phyloP scores from a whole-genome alignment of 1,284 basidiomycete genomes.

The Pseudozyma tsukubaensis region DNA sequence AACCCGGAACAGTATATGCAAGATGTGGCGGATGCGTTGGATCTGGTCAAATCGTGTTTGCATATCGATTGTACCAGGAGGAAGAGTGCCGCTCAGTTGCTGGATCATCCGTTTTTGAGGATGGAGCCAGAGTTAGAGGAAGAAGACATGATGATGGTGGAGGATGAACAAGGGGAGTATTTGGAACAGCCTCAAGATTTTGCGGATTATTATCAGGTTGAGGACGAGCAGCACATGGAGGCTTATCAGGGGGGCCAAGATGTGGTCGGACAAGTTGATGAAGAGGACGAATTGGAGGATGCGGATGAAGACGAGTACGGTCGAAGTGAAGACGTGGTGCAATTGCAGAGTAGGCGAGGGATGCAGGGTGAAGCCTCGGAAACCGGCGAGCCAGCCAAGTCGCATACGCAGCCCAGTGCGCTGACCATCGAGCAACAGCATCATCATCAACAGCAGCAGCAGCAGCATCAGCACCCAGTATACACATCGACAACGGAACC shows the following conservation, averaged over 20 bases:
- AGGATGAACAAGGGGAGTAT: conserved; percentile 10
- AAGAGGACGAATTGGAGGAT: conserved; percentile 29
- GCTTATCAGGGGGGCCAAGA: conserved; percentile 1
- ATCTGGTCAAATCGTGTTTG: conserved; percentile 59
- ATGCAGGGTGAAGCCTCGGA: conserved; percentile 22
- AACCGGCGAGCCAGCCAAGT: conserved; percentile 2
- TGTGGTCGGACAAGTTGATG: conserved; percentile 2
- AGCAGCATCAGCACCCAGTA: conserved; percentile 1
- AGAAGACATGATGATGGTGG: conserved; percentile 21
- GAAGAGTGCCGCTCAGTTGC: conserved; percentile 56
- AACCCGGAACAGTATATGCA: conserved; percentile 51
- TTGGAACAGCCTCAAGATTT: conserved; percentile 25
- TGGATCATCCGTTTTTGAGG: conserved; percentile 61
- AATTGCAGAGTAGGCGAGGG: conserved; percentile 27
- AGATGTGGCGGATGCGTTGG: conserved; percentile 61
- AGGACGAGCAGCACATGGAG: conserved; percentile 6
- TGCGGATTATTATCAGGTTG: conserved; percentile 31
- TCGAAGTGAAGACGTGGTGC: conserved; percentile 25
- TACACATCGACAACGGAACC: background rate
- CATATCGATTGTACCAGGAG: conserved; percentile 64
- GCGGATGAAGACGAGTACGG: conserved; percentile 22
- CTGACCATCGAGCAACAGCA: conserved; percentile 1
- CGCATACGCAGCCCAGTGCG: background rate
- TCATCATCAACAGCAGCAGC: conserved; percentile 11
- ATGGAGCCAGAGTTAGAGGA: conserved; percentile 20